Percentiles rank a stretch among this genome's conserved stretches.
These are phyloP conservation scores for Petunia secreta DNA, from an alignment of 257 asterid species.

Conservation along the genomic window DNA sequence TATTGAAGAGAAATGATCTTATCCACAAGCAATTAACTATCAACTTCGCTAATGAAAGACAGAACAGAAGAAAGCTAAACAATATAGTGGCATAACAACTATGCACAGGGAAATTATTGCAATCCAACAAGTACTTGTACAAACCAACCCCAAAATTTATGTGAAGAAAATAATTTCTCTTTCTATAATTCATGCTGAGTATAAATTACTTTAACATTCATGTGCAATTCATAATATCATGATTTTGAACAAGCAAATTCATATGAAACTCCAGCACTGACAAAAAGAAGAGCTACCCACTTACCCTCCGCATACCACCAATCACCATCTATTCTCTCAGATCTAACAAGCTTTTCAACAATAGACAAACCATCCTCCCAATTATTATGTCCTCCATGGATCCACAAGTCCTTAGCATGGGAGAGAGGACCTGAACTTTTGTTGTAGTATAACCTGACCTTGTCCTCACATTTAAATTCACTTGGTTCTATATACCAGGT, in stretches of 20 bases:
- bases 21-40: neutral
- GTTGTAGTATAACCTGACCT: constrained; percentile 70
- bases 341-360: constrained; percentile 61
- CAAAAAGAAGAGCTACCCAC: constrained; percentile 31
- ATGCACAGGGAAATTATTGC: neutral
- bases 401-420: constrained; percentile 68
- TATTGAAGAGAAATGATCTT: neutral
- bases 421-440: constrained; percentile 75
- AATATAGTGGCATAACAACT: neutral
- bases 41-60: neutral
- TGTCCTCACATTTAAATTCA: constrained; percentile 60
- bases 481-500: constrained; percentile 77
- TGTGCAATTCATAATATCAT: neutral
- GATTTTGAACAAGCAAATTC: neutral
- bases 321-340: constrained; percentile 58
- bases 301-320: constrained; percentile 94
- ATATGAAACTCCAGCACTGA: neutral
- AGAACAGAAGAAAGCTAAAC: neutral
- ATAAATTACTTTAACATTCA: neutral
- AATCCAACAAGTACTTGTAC: neutral
- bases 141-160: neutral
- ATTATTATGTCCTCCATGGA: constrained; percentile 88
- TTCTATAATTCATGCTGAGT: neutral
- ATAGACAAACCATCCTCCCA: constrained; percentile 85
- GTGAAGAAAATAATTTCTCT: neutral